phyloP scores from a whole-genome alignment of 768 basidiomycete species.

The Termitomyces sp. region DNA sequence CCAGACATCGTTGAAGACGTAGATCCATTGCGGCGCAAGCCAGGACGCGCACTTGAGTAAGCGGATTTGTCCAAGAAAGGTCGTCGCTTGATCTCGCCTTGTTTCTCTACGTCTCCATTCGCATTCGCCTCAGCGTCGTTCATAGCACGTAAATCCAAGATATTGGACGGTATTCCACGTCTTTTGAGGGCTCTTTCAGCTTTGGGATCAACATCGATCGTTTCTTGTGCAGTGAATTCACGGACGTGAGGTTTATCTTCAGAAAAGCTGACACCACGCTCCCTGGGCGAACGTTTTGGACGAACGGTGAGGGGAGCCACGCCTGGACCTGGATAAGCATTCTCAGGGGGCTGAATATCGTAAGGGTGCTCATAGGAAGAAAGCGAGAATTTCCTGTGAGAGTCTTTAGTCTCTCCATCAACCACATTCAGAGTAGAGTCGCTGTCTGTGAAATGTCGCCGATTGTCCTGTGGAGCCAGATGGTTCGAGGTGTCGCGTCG shows the following conservation, averaged over 20 bases:
- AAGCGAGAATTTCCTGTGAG: conserved; percentile 41
- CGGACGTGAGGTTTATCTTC: conserved; percentile 20
- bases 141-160: conserved; percentile 49
- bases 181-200: conserved; percentile 32
- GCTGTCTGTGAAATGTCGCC: conserved; percentile 32
- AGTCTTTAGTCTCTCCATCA: conserved; percentile 17
- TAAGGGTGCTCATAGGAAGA: conserved; percentile 61
- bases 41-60: conserved; percentile 21
- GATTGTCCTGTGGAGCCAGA: conserved; percentile 9
- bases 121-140: conserved; percentile 24
- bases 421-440: conserved; percentile 30
- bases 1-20: conserved; percentile 36
- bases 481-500: conserved; percentile 19
- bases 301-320: conserved; percentile 15
- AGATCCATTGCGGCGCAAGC: conserved; percentile 39
- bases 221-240: conserved; percentile 20
- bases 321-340: conserved; percentile 30
- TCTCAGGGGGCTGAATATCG: conserved; percentile 52
- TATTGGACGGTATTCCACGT: conserved; percentile 46
- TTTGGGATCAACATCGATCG: conserved; percentile 18
- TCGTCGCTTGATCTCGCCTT: conserved; percentile 12
- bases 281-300: conserved; percentile 22
- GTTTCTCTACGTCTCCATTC: conserved; percentile 14
- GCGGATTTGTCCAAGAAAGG: conserved; percentile 17
- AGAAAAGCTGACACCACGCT: conserved; percentile 40